These are phyloP conservation scores for Gossypium gossypioides DNA, from an alignment of 441 rosid species.

Conservation along the genomic window DNA sequence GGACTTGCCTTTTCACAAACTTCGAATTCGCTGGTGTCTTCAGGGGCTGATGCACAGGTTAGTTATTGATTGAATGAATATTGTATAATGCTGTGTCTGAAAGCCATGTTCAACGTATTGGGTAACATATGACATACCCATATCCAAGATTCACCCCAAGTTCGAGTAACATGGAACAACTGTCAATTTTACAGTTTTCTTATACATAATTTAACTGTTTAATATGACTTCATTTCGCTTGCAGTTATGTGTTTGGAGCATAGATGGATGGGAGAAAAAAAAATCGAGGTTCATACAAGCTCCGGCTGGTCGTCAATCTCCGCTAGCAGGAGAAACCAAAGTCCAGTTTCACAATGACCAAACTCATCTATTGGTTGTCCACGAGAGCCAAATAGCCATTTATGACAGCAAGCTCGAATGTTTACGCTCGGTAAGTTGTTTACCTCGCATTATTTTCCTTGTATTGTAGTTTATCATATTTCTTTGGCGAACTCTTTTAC, in stretches of 20 bases:
- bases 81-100: background rate
- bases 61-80: background rate
- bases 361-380: slow-evolving; percentile 52
- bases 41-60: slow-evolving; percentile 84
- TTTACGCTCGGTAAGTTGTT: slow-evolving; percentile 33
- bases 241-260: slow-evolving; percentile 58
- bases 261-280: slow-evolving; percentile 71
- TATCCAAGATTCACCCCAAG: background rate
- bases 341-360: slow-evolving; percentile 74
- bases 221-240: slow-evolving; percentile 1
- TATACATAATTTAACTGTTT: background rate
- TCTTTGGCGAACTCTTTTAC: background rate
- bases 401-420: slow-evolving; percentile 68
- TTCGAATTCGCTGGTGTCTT: slow-evolving; percentile 56
- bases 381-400: slow-evolving; percentile 55
- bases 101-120: background rate
- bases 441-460: background rate
- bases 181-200: background rate
- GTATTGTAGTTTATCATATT: background rate
- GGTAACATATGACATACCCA: background rate
- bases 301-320: slow-evolving; percentile 48
- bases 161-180: background rate
- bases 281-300: slow-evolving; percentile 45
- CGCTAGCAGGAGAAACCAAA: slow-evolving; percentile 49
- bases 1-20: slow-evolving; percentile 68